phyloP scores from a whole-genome alignment of 148 eudicot genomes.

The Linanthus parryae region DNA sequence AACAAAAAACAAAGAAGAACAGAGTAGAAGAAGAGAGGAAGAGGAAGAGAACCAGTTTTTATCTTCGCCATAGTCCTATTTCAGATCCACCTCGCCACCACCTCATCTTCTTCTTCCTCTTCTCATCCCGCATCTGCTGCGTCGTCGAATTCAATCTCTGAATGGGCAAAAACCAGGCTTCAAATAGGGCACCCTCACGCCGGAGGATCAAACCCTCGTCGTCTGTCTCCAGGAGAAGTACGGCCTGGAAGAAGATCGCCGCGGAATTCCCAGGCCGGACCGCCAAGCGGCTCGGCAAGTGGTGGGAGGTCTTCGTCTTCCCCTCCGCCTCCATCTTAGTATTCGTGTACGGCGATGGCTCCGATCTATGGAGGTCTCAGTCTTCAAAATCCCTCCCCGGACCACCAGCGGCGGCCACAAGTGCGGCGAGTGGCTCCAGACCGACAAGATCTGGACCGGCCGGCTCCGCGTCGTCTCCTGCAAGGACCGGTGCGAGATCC shows the following conservation, averaged over 20 bases:
- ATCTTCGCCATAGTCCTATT: no score
- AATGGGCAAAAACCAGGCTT: no score
- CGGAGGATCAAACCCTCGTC: conserved; percentile 57
- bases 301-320: conserved; percentile 97
- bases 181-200: conserved; percentile 52
- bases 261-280: conserved; percentile 70
- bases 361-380: conserved; percentile 88
- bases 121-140: no score
- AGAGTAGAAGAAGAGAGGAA: no score
- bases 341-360: no score
- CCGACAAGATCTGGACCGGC: conserved; percentile 98
- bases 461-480: conserved; percentile 88
- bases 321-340: no score
- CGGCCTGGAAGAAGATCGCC: conserved; percentile 68
- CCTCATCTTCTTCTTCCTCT: no score
- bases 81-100: no score
- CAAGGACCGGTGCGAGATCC: conserved; percentile 82
- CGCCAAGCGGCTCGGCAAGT: conserved; percentile 64
- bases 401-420: conserved; percentile 87
- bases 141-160: no score
- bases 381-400: conserved; percentile 95
- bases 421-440: conserved; percentile 98
- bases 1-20: no score
- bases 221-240: conserved; percentile 56
- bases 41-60: no score